Percentiles rank a stretch among this genome's conserved stretches.
phyloP scores from a whole-genome alignment of 345 rosid genomes.

The Salix koriyanagi region DNA sequence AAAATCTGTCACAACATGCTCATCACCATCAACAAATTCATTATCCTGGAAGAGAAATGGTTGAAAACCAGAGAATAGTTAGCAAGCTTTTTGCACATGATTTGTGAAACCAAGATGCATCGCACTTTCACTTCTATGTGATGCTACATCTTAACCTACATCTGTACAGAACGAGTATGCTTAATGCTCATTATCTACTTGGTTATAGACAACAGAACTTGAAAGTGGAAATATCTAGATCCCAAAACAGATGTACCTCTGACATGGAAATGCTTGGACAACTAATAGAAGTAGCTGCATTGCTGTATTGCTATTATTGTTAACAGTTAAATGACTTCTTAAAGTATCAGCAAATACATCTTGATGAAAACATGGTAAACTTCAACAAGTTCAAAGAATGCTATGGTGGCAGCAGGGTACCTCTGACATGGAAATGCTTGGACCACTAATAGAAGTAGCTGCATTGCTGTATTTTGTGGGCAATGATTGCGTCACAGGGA shows the following conservation, averaged over 20 bases:
- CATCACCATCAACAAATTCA: background rate
- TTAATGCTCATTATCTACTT: background rate
- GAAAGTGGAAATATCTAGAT: background rate
- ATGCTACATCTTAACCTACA: background rate
- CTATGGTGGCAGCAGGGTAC: constrained; percentile 24
- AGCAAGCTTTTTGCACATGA: background rate
- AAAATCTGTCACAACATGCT: background rate
- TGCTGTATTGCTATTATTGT: constrained; percentile 33
- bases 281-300: constrained; percentile 56
- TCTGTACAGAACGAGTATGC: background rate
- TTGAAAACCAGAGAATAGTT: background rate
- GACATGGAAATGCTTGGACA: constrained; percentile 69
- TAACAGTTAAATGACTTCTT: background rate
- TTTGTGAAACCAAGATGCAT: background rate
- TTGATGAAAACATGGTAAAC: background rate
- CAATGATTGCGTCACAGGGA: constrained; percentile 62
- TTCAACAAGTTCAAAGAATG: background rate
- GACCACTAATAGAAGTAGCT: constrained; percentile 62
- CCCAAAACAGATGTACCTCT: constrained; percentile 49
- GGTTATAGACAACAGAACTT: background rate
- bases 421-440: constrained; percentile 77
- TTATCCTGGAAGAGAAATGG: background rate
- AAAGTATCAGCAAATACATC: background rate
- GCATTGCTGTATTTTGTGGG: constrained; percentile 61
- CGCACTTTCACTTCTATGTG: background rate